Conservation (phyloP, 2,329 filamentous ascomycete genomes). For the Passalora sequoiae region DNA sequence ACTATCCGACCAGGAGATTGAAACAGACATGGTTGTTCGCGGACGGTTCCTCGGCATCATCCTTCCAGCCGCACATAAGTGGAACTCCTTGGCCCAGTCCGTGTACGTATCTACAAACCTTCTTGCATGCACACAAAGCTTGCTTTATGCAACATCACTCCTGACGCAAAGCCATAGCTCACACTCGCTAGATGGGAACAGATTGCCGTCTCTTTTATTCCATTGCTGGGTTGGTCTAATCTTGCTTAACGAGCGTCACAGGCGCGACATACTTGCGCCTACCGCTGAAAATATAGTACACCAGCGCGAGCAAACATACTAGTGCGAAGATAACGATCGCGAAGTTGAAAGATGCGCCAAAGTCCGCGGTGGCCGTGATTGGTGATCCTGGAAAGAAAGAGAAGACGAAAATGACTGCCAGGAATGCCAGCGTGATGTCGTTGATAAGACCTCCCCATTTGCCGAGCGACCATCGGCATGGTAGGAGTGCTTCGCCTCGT, state of each 20-base stretch:
- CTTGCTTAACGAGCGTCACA: conserved; percentile 28
- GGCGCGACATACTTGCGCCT: conserved; percentile 29
- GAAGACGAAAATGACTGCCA: conserved; percentile 31
- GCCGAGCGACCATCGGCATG: conserved; percentile 32
- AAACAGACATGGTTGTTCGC: too few relatives aligned
- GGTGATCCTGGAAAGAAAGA: conserved; percentile 32
- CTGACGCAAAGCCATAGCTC: too few relatives aligned
- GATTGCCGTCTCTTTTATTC: too few relatives aligned
- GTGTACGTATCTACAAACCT: too few relatives aligned
- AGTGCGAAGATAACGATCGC: conserved; percentile 31
- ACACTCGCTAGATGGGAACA: too few relatives aligned
- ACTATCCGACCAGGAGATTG: too few relatives aligned
- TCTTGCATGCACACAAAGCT: too few relatives aligned
- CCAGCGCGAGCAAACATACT: conserved; percentile 20
- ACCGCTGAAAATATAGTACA: conserved; percentile 29
- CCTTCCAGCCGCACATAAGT: too few relatives aligned
- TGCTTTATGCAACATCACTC: too few relatives aligned
- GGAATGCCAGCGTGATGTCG: conserved; percentile 30
- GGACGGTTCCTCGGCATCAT: too few relatives aligned
- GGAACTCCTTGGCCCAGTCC: too few relatives aligned
- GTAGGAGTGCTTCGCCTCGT: conserved; percentile 29
- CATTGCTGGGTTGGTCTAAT: conserved; percentile 18
- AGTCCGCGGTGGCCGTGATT: conserved; percentile 17
- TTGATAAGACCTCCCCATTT: conserved; percentile 33
- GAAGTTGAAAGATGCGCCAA: conserved; percentile 31